Percentiles rank a stretch among this genome's conserved stretches.
phyloP scores from a whole-genome alignment of 2,329 filamentous ascomycete genomes.

The Gnomoniopsis smithogilvyi region DNA sequence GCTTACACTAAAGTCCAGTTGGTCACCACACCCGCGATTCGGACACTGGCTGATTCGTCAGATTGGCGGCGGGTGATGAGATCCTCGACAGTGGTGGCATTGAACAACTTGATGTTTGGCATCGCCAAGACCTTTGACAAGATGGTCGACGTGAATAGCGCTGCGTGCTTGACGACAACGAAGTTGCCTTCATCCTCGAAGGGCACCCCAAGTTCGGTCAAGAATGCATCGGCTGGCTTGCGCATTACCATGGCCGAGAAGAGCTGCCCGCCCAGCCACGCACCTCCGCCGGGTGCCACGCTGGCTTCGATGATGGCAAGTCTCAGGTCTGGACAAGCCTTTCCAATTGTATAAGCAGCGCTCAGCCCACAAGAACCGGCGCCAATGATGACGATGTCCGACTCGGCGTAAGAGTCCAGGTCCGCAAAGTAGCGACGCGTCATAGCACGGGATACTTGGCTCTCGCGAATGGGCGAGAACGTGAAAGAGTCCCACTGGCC shows the following conservation, averaged over 20 bases:
- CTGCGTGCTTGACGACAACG: slow-evolving; percentile 91
- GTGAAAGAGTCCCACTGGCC: slow-evolving; percentile 78
- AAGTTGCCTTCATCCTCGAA: slow-evolving; percentile 87
- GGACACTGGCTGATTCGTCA: slow-evolving; percentile 50
- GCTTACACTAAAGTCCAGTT: slow-evolving; percentile 93
- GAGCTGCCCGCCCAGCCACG: slow-evolving; percentile 90
- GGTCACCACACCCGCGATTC: slow-evolving; percentile 85
- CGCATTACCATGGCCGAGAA: slow-evolving; percentile 96
- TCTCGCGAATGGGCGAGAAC: slow-evolving; percentile 86
- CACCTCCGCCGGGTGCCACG: slow-evolving; percentile 82
- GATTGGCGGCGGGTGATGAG: slow-evolving; percentile 73
- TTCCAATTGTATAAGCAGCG: slow-evolving; percentile 79
- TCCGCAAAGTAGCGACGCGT: slow-evolving; percentile 89
- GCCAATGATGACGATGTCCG: slow-evolving; percentile 89
- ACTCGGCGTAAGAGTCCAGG: slow-evolving; percentile 84
- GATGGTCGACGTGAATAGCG: slow-evolving; percentile 86
- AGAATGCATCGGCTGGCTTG: slow-evolving; percentile 83
- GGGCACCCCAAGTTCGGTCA: slow-evolving; percentile 75
- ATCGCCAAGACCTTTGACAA: slow-evolving; percentile 78
- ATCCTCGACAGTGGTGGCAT: slow-evolving; percentile 89
- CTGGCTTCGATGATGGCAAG: slow-evolving; percentile 89
- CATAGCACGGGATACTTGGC: slow-evolving; percentile 90
- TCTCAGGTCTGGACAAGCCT: slow-evolving; percentile 81
- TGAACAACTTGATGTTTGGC: slow-evolving; percentile 95
- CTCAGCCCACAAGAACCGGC: slow-evolving; percentile 86